These are phyloP conservation scores for Rhizoctonia solani DNA, from an alignment of 1,284 basidiomycete genomes.

Conservation along the genomic window DNA sequence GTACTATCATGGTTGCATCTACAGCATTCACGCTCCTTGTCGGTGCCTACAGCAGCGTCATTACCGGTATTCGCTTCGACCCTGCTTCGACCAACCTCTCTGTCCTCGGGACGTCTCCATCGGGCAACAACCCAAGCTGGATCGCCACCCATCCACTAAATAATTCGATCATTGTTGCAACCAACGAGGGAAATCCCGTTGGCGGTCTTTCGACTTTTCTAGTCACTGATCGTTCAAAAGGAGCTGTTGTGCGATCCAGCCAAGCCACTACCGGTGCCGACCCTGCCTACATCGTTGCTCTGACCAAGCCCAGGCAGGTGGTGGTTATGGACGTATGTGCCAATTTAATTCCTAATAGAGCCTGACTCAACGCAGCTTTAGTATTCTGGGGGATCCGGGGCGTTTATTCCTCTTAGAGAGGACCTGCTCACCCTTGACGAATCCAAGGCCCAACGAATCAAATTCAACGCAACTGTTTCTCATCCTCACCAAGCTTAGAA, in stretches of 20 bases:
- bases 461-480: constrained; percentile 13
- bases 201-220: constrained; percentile 41
- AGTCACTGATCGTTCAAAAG: constrained; percentile 24
- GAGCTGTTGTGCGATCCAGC: background rate
- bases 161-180: constrained; percentile 55
- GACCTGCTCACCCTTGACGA: constrained; percentile 15
- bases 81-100: constrained; percentile 48
- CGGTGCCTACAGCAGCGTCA: constrained; percentile 63
- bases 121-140: constrained; percentile 73
- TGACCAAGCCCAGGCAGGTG: constrained; percentile 8
- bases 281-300: constrained; percentile 11
- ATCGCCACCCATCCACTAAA: constrained; percentile 61
- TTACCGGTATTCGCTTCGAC: constrained; percentile 56
- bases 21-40: constrained; percentile 55
- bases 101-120: constrained; percentile 52
- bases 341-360: background rate
- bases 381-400: constrained; percentile 28
- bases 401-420: constrained; percentile 14
- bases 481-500: constrained; percentile 32
- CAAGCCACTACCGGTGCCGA: constrained; percentile 10
- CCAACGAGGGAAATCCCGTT: constrained; percentile 55
- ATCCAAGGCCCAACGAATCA: constrained; percentile 5
- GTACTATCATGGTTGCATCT: constrained; percentile 13
- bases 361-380: background rate
- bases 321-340: constrained; percentile 27